Evolutionary conservation across 2,329 filamentous ascomycete genomes (phyloP).

Genomic region (Geoglossum cookeanum): DNA sequence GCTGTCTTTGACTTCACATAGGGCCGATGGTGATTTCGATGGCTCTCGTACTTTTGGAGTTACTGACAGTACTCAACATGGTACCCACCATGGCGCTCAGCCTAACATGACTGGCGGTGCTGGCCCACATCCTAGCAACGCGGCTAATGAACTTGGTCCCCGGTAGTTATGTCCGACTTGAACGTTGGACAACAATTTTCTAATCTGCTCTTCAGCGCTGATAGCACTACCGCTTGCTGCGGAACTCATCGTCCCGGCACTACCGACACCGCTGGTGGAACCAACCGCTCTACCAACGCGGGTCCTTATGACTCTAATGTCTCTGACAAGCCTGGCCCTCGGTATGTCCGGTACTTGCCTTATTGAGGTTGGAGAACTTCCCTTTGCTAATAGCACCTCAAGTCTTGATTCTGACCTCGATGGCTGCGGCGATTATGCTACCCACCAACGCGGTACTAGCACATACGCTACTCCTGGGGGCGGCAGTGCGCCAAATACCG

Average conservation of each 20-base stretch:
- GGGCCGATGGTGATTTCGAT: background rate
- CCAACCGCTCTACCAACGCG: constrained; percentile 5
- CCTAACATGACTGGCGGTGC: constrained; percentile 1
- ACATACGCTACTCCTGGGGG: constrained; percentile 3
- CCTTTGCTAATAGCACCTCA: background rate
- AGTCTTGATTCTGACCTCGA: constrained; percentile 1
- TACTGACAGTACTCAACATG: background rate
- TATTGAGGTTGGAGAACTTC: background rate
- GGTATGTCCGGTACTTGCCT: background rate
- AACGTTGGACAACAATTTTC: background rate
- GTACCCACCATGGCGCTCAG: background rate
- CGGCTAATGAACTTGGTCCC: background rate
- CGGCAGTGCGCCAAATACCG: constrained; percentile 16
- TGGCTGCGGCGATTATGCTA: constrained; percentile 6
- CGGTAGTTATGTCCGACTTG: background rate
- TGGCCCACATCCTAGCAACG: constrained; percentile 6
- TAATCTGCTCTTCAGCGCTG: background rate
- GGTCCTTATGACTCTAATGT: constrained; percentile 3
- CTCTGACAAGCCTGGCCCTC: constrained; percentile 3
- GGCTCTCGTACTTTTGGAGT: background rate
- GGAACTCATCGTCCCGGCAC: constrained; percentile 1
- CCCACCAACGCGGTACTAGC: constrained; percentile 6
- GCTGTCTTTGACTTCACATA: background rate
- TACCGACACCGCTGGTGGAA: constrained; percentile 5
- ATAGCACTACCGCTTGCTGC: background rate